Conservation (phyloP, 176 grass and related monocot genomes). For the Avena sativa region DNA sequence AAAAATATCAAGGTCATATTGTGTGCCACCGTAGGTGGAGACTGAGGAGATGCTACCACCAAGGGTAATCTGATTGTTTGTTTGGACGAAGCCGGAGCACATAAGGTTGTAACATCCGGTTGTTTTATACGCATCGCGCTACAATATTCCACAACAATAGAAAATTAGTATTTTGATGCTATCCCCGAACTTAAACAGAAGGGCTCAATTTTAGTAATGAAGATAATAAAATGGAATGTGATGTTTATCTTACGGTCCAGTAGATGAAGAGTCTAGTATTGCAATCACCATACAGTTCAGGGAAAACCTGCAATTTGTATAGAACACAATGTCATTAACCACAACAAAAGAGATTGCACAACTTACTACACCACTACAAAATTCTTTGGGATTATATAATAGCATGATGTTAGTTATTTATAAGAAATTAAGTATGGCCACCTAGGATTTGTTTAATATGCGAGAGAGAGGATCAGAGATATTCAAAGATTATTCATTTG, state of each 20-base stretch:
- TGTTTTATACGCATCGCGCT: conserved; percentile 83
- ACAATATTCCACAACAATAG: conserved; percentile 43
- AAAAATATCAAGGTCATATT: conserved; percentile 79
- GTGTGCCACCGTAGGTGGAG: conserved; percentile 63
- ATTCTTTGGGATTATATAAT: not conserved
- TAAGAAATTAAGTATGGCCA: no score
- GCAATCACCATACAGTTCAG: conserved; percentile 74
- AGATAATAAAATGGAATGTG: conserved; percentile 41
- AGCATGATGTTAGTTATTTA: not conserved
- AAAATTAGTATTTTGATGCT: conserved; percentile 15
- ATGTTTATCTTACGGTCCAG: conserved; percentile 71
- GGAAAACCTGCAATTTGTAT: conserved; percentile 65
- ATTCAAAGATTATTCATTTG: no score
- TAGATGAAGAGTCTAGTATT: conserved; percentile 84
- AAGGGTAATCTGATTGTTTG: conserved; percentile 81
- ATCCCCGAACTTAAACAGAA: not conserved
- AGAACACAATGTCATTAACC: not conserved
- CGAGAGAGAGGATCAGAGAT: no score
- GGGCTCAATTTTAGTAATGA: not conserved
- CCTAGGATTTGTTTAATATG: no score
- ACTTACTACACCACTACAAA: not conserved
- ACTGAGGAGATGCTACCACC: conserved; percentile 71
- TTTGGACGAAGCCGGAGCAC: conserved; percentile 86
- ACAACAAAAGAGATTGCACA: conserved; percentile 16
- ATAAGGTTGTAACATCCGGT: conserved; percentile 87